Evolutionary conservation across 75 land plant genomes (phyloP), one percentile per base, ranked within the genome.

Genomic region (Isoetes taiwanensis): DNA sequence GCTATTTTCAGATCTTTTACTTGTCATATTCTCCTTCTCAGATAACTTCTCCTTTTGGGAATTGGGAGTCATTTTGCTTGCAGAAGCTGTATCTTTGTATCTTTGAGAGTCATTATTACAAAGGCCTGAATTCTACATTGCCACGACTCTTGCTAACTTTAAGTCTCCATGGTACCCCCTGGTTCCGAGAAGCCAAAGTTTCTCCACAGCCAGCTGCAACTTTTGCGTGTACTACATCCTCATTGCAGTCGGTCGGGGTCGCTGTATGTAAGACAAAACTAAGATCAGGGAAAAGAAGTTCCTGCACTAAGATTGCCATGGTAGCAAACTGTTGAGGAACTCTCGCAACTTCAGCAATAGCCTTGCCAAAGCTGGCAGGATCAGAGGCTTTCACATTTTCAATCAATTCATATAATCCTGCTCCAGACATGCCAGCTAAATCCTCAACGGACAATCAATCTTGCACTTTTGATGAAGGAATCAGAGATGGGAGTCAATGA

Each of bases 351-450:
- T 56, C 64, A 24, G 80, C 78, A n/a, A 93, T 66, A 41, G 98
- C 89, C 46, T 67, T 62, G 56, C 81, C 80, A 68, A 93, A 84
- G 28, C 53, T 64, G 0, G 41, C 69, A 16, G 79, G 78, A 32
- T 77, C 78, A 9, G 90, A 74, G 11, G 69, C 75, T 42, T 76
- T 76, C 19, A 93, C 95, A 57, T 84, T 88, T 0, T 94, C 85
- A 30, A 93, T 88, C 14, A 95, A 93, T 3, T 93, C 98, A 59
- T 93, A 93, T 1, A 93, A 70, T 26, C 98, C 98, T 41, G 98
- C 98, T 31, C 96, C 98, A 32, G 98, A 93, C 95, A 87, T 87
- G 39, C 98, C 98, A 55, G 96, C 96, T 54, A 93, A 68, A 56
- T 93, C 98, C 61, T 93, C 98, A n/a, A 5, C 98, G 68, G 2